phyloP scores from a whole-genome alignment of 2,329 filamentous ascomycete genomes.

The Diplocarpon rosae region DNA sequence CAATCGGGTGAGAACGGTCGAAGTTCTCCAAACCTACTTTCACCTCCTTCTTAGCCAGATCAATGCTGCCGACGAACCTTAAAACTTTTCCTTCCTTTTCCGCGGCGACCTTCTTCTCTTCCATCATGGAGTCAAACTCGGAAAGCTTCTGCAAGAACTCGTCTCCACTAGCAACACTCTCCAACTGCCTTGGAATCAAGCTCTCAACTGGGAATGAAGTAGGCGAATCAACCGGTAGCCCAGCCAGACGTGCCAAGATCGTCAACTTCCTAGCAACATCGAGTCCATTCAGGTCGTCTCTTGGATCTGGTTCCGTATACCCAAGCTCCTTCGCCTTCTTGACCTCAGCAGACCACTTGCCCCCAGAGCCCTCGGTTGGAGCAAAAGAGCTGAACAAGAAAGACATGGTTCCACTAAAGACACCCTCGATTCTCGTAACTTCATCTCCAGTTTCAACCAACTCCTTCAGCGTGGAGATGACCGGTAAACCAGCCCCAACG shows the following conservation, averaged over 20 bases:
- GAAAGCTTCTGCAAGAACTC: conserved; percentile 77
- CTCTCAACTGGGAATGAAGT: conserved; percentile 90
- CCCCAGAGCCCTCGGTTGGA: conserved; percentile 62
- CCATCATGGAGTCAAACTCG: conserved; percentile 82
- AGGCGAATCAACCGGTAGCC: conserved; percentile 70
- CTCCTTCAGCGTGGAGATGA: conserved; percentile 88
- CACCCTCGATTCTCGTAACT: conserved; percentile 86
- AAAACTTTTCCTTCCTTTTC: conserved; percentile 84
- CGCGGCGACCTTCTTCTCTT: conserved; percentile 73
- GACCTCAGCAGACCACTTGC: conserved; percentile 85
- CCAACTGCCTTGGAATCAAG: conserved; percentile 79
- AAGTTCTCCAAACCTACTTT: conserved; percentile 90
- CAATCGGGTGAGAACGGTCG: conserved; percentile 81
- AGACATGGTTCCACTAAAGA: conserved; percentile 95
- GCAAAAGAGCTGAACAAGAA: conserved; percentile 98
- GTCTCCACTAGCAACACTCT: conserved; percentile 62
- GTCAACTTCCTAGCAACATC: conserved; percentile 94
- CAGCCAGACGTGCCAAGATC: conserved; percentile 79
- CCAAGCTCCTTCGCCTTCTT: conserved; percentile 85
- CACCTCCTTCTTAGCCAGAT: conserved; percentile 68
- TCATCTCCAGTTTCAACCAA: conserved; percentile 89
- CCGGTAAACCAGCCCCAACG: conserved; percentile 83
- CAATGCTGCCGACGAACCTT: conserved; percentile 86
- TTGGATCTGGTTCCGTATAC: conserved; percentile 81
- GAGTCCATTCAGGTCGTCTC: conserved; percentile 77